Base-by-base conservation (phyloP, 768 basidiomycete species). In the Chalciporus sphaerocephalus region DNA sequence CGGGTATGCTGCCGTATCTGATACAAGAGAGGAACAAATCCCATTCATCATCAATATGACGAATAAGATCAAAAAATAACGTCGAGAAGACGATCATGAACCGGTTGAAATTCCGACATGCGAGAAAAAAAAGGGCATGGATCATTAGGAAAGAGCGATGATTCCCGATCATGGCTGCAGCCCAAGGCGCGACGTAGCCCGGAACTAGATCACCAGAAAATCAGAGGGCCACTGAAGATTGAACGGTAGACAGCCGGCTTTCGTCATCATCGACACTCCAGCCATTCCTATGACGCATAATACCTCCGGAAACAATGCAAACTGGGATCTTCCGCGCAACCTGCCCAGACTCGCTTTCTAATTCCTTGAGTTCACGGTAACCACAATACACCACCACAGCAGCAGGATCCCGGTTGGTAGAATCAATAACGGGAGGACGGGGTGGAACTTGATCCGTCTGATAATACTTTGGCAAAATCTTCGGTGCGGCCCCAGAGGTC, bases 101-200 rank as follows among this genome's bases (percentile, higher is more conserved):
- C 4, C 1, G 17, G 1, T 16, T 13, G 10, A 62, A 3, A 5
- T 47, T 23, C n/a, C 30, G 33, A 20, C 22, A 25, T 6, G 39
- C 33, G 7, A 61, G 47, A 38, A 50, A 53, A 41, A 61, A 60
- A 7, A 60, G 48, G 7, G 52, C 54, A n/a, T 59, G 53, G 5
- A 61, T 52, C 20, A 53, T 23, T 9, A 57, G 22, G 28, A 56
- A 59, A 2, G 60, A 50, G 3, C 51, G 52, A 32, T 53, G 36
- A 9, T 50, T 13, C 9, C 25, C 17, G 0, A 61, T 45, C 9
- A 44, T 28, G 9, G 55, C 50, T 6, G 50, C 55, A 5, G 57
- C 60, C 24, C 28, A 51, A 7, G 60, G 57, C 16, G 35, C 46
- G 9, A 43, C 50, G 1, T 35, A 46, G 3, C 52, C 46, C 5